Evolutionary conservation across 2,329 filamentous ascomycete genomes (phyloP), one percentile per base, ranked within the genome.

Genomic region (Teratosphaeria destructans): DNA sequence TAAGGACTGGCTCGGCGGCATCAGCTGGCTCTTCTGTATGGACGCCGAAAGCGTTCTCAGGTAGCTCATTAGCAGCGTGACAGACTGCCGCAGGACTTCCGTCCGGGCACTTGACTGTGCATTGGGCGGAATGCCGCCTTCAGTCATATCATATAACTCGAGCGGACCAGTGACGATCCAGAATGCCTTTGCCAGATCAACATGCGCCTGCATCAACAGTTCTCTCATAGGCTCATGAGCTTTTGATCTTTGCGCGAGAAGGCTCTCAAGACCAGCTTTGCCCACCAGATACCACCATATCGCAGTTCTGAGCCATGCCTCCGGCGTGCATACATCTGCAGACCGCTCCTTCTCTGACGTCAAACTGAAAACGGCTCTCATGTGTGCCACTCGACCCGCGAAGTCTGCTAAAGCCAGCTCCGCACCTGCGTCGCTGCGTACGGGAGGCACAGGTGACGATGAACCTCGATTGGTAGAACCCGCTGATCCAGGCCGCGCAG

Each of bases 281-380:
- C 91, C 92, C 65, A 84, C 87, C 54, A 95, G 71, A 68, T 96
- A 95, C 92, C 92, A 96, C 92, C 92, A 96, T 0, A 89, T 77
- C 3, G 85, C 86, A 27, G 85, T 86, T 60, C 89, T 82, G 10
- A 87, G 79, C 77, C 92, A 87, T 55, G 67, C 66, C 1, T 61
- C 43, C 0, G 87, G 79, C 0, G 84, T 77, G 56, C 83, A 86
- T 34, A 81, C 79, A 59, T 83, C 79, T 4, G 91, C 71, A 0
- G 89, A 85, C 63, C 83, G 85, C 34, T 86, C 79, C 35, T 85
- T 82, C 71, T 95, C 89, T 0, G 90, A 86, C 60, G 92, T 89
- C 52, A 93, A 74, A 43, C 85, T 81, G 70, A 95, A 95, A 2
- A 94, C 79, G 64, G 87, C 85, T 62, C 84, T 86, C 66, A 94